Base-by-base conservation (phyloP, 1,284 basidiomycete species). In the Moesziomyces sp. region DNA sequence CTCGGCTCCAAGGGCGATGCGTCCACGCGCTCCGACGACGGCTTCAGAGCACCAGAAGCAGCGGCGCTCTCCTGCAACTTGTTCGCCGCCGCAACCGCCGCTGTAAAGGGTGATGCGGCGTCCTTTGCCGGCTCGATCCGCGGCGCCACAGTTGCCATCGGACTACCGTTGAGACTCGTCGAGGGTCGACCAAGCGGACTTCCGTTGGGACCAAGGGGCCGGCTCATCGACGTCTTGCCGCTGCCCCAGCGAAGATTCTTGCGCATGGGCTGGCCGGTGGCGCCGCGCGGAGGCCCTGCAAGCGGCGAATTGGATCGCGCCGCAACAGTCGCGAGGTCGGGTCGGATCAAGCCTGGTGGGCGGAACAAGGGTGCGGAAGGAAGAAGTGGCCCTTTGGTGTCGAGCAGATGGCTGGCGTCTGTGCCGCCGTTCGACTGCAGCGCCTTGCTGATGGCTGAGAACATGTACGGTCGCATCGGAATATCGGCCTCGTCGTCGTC, bases 221-320 rank as follows among this genome's bases (percentile, higher is more conserved):
- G 73, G 46, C 79, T 81, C 14, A 57, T 43, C 19, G 80, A 81
- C 7, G 74, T 68, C 52, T 83, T 83, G 24, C 81, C 81, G 48
- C 66, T 81, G 26, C 81, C 81, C 81, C 81, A 83, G 5, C 81
- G 70, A 28, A 83, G 46, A 46, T 83, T 83, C 67, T 75, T 81
- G 24, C 81, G 77, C 57, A 78, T 78, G 6, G 81, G 81, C 56
- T 77, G 78, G 11, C 80, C 79, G 23, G 66, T 60, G 10, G 57
- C 40, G 14, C 63, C 72, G 21, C 67, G 56, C 19, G 68, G 74
- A 16, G 78, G 75, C 35, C 73, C 77, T 19, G 76, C 71, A 3
- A 77, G 53, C 11, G 75, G 75, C 23, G 77, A 78, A 30, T 64
- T 63, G 46, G 66, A 61, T 33, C 72, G 63, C 42, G 72, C 70